Evolutionary conservation across 1,139 yeast genomes (phyloP), one percentile per base, ranked within the genome.

Genomic region (Suhomyces ambrosiae): DNA sequence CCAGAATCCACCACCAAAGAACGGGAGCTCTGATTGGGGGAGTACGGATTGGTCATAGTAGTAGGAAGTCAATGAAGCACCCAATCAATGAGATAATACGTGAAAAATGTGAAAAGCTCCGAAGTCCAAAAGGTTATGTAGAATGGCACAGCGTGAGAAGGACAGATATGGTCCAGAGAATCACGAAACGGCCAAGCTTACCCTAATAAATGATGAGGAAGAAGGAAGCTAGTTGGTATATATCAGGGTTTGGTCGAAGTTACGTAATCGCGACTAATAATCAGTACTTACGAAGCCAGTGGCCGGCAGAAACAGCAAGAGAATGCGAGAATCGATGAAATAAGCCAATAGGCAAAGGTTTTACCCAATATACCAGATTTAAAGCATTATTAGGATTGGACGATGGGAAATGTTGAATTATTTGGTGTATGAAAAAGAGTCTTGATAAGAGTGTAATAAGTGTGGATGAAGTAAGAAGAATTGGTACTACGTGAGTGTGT

Each of bases 1-100:
- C 13, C 11, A 22, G 30, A 10, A 23, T 30, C 33, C 18, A 21
- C 19, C 5, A 12, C 7, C 30, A 31, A 23, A 28, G 35, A 24
- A 8, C 32, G 11, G 25, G 32, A 7, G 23, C 34, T 27, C 12
- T 22, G 21, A 22, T 19, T 22, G 15, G 29, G 21, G 7, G 29
- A 26, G 21, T 26, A 26, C 4, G 18, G 29, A n/a, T 15, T 26
- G 21, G 11, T 26, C 29, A 26, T 26, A 5, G 27, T 5, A n/a
- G 22, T 7, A 7, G 22, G 22, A 7, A 19, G 22, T 19, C 22
- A 9, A 19, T 19, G 22, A 19, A 9, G 22, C 7, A 19, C 9
- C 8, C 22, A 19, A 19, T 19, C 9, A 7, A 9, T 7, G 8
- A 19, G 22, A 7, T 7, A 7, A 19, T 19, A 7, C 22, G 8